Base-by-base conservation (phyloP, 2,329 filamentous ascomycete species). In the Alternaria sp. region DNA sequence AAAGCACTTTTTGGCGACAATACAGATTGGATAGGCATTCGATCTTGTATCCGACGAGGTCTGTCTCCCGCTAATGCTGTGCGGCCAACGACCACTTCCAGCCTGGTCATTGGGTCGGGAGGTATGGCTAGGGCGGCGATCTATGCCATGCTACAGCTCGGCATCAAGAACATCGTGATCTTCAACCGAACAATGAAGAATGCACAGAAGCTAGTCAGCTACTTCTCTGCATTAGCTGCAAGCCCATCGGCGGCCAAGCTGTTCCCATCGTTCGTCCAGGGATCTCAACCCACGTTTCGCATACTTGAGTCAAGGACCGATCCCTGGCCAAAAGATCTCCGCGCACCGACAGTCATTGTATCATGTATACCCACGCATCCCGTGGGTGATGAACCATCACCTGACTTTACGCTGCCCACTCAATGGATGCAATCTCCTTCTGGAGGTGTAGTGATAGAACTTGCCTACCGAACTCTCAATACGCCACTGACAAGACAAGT, bases 81-180 rank as follows among this genome's bases (percentile, higher is more conserved):
- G n/a, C 83, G 84, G 9, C 74, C 81, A 8, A 83, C 80, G 46
- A 62, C 57, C 12, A 85, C 83, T 0, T 85, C 85, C 3, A 85
- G 82, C 15, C 76, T 88, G 5, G 81, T 88, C 6, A 83, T 87
- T 62, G 86, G 86, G 10, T 84, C 86, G 4, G 86, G 86, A 46
- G 91, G 92, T 6, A 93, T 93, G 91, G 91, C 90, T 8, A 85
- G 91, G 62, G 91, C 91, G 3, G 90, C 91, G 1, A 86, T 93
- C 4, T 94, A 94, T 69, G 89, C 91, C 1, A 89, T 94, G 88
- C 84, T 93, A n/a, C 90, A 92, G 68, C 84, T 94, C 4, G 91
- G 91, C 7, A 91, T 93, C 56, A 88, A 88, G 60, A 90, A 91
- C 69, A 91, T 94, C 46, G 89, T 90, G 65, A 85, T 95, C 23